These are phyloP conservation scores for Epichloe scottii DNA, from an alignment of 2,329 filamentous ascomycete species.

Conservation along the genomic window DNA sequence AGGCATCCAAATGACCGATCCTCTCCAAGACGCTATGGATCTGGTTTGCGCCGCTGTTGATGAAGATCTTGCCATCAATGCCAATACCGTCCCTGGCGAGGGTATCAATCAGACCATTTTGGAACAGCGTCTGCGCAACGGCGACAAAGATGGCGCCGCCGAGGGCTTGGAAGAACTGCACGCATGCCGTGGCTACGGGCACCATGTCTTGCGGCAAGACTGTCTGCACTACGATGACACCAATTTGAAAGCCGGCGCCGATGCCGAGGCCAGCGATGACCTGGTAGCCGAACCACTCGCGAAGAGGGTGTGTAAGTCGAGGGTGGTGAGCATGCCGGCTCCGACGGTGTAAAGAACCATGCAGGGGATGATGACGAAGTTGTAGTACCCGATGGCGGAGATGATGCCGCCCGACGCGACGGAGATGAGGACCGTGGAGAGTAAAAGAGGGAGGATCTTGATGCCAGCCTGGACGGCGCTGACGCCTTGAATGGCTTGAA, in stretches of 20 bases:
- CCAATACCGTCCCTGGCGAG: constrained; percentile 31
- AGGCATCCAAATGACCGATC: constrained; percentile 28
- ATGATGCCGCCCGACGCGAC: constrained; percentile 30
- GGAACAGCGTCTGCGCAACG: constrained; percentile 54
- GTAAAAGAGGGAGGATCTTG: constrained; percentile 39
- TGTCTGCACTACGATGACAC: constrained; percentile 38
- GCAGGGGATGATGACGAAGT: constrained; percentile 26
- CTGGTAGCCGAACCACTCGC: constrained; percentile 46
- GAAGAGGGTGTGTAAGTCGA: constrained; percentile 31
- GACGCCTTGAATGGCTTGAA: constrained; percentile 40
- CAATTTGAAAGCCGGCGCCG: constrained; percentile 35
- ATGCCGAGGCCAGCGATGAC: constrained; percentile 42
- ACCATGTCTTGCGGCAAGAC: constrained; percentile 34
- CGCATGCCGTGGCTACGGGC: constrained; percentile 36
- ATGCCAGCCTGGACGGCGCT: constrained; percentile 41
- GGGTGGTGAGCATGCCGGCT: constrained; percentile 41
- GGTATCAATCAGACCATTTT: constrained; percentile 45
- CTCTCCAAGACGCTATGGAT: constrained; percentile 30
- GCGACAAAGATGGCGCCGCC: constrained; percentile 54
- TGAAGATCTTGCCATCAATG: constrained; percentile 35
- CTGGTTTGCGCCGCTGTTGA: constrained; percentile 40
- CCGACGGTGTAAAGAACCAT: constrained; percentile 32
- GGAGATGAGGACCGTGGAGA: constrained; percentile 36
- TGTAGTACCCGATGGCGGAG: constrained; percentile 30
- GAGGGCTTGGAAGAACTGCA: constrained; percentile 51